A percentile compares a stretch with the other conserved stretches of the same genome.
Conservation (phyloP, 148 eudicot species). For the Amaranthus palmeri region DNA sequence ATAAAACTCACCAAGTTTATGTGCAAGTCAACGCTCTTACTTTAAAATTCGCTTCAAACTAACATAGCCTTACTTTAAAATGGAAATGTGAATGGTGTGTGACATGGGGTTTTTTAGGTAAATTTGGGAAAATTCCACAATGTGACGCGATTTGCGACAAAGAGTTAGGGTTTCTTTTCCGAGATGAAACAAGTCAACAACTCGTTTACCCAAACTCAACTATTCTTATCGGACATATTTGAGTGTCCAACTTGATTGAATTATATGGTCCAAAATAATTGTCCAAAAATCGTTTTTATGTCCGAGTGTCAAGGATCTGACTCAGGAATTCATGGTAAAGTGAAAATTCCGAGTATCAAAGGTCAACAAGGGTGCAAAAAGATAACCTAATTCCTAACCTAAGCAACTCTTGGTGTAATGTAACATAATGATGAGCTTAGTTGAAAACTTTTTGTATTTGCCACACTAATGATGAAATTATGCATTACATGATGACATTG, state of each 20-base stretch:
- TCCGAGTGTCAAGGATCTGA: too few relatives aligned
- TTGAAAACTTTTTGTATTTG: background rate
- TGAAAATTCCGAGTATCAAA: background rate
- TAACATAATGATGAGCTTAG: constrained; percentile 14
- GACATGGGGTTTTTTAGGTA: background rate
- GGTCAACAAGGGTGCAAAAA: constrained; percentile 11
- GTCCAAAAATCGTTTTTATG: too few relatives aligned
- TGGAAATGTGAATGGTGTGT: background rate
- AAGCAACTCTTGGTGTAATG: constrained; percentile 16
- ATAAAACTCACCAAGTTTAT: too few relatives aligned
- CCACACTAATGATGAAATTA: constrained; percentile 6
- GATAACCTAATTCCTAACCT: background rate
- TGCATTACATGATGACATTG: constrained; percentile 6
- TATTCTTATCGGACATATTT: too few relatives aligned
- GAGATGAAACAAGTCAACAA: constrained; percentile 6
- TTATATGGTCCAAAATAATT: too few relatives aligned
- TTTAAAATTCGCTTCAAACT: too few relatives aligned
- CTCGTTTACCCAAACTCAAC: too few relatives aligned
- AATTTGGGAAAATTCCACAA: background rate
- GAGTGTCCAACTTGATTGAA: too few relatives aligned
- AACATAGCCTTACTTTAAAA: background rate
- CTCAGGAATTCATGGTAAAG: too few relatives aligned
- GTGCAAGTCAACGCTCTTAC: too few relatives aligned
- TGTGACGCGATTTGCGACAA: background rate
- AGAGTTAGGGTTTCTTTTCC: constrained; percentile 5